Evolutionary conservation across 2,329 filamentous ascomycete species (phyloP).

Genomic region (Rhytidhysteron rufulum): DNA sequence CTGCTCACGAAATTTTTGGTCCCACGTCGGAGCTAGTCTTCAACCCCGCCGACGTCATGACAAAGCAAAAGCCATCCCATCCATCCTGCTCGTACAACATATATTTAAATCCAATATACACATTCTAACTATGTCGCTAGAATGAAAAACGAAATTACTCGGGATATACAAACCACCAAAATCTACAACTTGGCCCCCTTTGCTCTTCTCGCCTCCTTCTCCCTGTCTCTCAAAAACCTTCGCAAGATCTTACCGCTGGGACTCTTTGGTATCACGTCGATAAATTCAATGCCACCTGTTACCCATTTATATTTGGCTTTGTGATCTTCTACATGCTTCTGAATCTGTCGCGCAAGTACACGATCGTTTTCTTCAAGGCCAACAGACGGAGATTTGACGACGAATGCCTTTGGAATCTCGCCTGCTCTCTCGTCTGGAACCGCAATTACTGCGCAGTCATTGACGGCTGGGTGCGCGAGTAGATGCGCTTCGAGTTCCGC

Average conservation of each 20-base stretch:
- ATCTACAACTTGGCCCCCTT: constrained; percentile 64
- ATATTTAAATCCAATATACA: no score
- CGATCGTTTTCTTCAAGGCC: constrained; percentile 52
- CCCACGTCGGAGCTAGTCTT: no score
- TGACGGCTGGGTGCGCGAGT: constrained; percentile 69
- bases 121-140: no score
- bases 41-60: no score
- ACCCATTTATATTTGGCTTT: constrained; percentile 63
- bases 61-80: no score
- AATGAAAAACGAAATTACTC: no score
- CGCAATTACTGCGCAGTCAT: constrained; percentile 75
- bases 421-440: constrained; percentile 61
- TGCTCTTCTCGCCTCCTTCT: constrained; percentile 63
- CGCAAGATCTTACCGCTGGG: constrained; percentile 62
- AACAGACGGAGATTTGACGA: constrained; percentile 55
- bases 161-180: no score
- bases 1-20: no score
- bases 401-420: constrained; percentile 61
- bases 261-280: constrained; percentile 54
- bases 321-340: constrained; percentile 57
- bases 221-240: constrained; percentile 66
- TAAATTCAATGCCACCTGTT: constrained; percentile 54
- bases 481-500: constrained; percentile 80
- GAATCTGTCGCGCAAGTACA: constrained; percentile 48
- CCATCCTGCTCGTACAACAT: no score